These are phyloP conservation scores for Pestalotiopsis sp. DNA, from an alignment of 2,329 filamentous ascomycete genomes.

Conservation along the genomic window DNA sequence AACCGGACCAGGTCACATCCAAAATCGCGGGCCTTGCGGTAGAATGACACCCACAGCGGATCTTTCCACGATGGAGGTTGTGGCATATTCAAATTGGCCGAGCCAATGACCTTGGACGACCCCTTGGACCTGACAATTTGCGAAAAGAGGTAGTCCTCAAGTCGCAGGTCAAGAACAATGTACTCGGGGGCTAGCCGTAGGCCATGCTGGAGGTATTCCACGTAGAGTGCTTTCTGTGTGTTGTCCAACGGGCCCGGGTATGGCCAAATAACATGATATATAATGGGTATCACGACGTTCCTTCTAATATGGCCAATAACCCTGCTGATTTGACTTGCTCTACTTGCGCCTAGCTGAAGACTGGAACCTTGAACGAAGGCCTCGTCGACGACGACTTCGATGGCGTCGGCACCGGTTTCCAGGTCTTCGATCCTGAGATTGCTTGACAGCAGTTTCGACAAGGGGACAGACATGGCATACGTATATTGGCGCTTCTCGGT, in stretches of 20 bases:
- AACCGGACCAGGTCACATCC: conserved; percentile 66
- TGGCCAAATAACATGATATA: conserved; percentile 51
- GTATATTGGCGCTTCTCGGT: conserved; percentile 65
- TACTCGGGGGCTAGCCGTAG: conserved; percentile 65
- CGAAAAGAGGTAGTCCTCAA: conserved; percentile 52
- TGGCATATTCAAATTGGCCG: conserved; percentile 44
- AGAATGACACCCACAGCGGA: conserved; percentile 55
- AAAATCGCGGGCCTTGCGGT: conserved; percentile 56
- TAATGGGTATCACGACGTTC: conserved; percentile 61
- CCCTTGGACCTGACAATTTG: conserved; percentile 54
- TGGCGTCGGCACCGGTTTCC: conserved; percentile 67
- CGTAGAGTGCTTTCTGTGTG: conserved; percentile 40
- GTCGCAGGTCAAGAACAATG: conserved; percentile 60
- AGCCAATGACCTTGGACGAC: conserved; percentile 63
- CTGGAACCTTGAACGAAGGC: conserved; percentile 21
- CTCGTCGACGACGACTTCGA: conserved; percentile 60
- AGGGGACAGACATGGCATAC: conserved; percentile 64
- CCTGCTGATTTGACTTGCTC: conserved; percentile 55
- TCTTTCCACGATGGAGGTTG: conserved; percentile 57
- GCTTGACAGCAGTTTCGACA: conserved; percentile 56
- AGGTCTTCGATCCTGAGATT: conserved; percentile 64
- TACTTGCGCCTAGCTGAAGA: conserved; percentile 22
- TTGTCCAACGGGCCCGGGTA: conserved; percentile 23
- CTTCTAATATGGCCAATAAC: conserved; percentile 62
- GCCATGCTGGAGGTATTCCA: conserved; percentile 60